Percentiles rank a stretch among this genome's conserved stretches.
These are phyloP conservation scores for Pycnococcus provasolii DNA, from an alignment of 139 green algal genomes.

Conservation along the genomic window DNA sequence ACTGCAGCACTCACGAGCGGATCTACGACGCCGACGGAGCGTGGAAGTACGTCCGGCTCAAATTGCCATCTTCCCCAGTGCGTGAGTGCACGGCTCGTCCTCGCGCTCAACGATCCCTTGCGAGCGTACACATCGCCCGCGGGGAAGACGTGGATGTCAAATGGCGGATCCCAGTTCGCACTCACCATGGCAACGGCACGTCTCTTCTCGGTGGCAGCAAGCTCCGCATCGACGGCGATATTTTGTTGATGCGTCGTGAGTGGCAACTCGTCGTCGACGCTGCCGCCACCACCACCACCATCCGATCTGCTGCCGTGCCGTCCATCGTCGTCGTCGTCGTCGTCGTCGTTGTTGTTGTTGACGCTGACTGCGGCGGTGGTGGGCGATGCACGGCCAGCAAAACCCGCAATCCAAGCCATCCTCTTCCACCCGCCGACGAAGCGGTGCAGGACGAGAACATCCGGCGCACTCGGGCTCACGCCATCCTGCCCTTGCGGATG, in stretches of 20 bases:
- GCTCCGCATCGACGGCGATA: neutral
- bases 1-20: too few relatives aligned
- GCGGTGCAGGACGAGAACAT: constrained; percentile 10
- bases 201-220: neutral
- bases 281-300: neutral
- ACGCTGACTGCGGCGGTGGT: neutral
- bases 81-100: too few relatives aligned
- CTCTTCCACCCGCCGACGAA: constrained; percentile 13
- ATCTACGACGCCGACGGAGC: too few relatives aligned
- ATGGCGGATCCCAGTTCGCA: constrained; percentile 4
- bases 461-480: neutral
- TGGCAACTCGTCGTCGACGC: neutral
- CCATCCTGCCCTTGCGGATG: constrained; percentile 8
- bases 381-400: neutral
- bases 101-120: too few relatives aligned
- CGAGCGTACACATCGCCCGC: neutral
- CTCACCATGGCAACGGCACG: constrained; percentile 3
- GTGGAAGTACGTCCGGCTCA: too few relatives aligned
- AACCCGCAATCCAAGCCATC: neutral
- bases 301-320: neutral
- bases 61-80: too few relatives aligned
- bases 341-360: neutral
- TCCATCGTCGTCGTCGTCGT: neutral
- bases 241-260: neutral
- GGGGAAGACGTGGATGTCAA: neutral